Base-by-base conservation (phyloP, 331 rosid genomes). In the Cucumis variabilis region DNA sequence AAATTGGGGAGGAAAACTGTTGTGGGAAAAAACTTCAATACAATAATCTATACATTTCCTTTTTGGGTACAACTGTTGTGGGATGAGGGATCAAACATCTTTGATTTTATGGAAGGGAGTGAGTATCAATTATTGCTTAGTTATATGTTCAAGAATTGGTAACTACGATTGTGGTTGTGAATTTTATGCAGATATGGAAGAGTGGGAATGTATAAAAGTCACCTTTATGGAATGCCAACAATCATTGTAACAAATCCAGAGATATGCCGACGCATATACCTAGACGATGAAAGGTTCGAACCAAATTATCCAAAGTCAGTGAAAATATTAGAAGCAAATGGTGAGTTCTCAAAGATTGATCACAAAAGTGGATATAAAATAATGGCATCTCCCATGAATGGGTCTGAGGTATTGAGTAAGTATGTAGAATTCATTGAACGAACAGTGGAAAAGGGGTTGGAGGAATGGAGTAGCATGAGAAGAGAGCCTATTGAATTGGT, bases 381-480 rank as follows among this genome's bases (percentile, higher is more conserved):
- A 1, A 23, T 75, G 9, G 82, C 82, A 46, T 27, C 82, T 75
- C 60, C 82, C 0, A 75, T 75, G 24, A 75, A 75, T 75, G 82
- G 82, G 15, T 20, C 2, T 7, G 60, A 75, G 20, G 82, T 24
- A 10, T 46, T 75, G 60, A 20, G 11, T 13, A 2, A 23, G 1
- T 23, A 44, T 46, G 30, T 75, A 17, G 82, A 23, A 0, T 75
- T 37, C 82, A 75, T 75, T 44, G 82, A 75, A 10, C 27, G 46
- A 21, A 21, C 7, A 23, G 13, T 75, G 28, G 60, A 13, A n/a
- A 75, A 46, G 2, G 55, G 58, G 2, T 46, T 75, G 60, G 82
- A 75, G 82, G 33, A 75, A 75, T 75, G 82, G 82, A 46, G 82
- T 4, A 44, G 33, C 60, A 23, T 21, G 82, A 75, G 24, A 30